phyloP scores from a whole-genome alignment of 257 asterid species.

The Solanum okadae region DNA sequence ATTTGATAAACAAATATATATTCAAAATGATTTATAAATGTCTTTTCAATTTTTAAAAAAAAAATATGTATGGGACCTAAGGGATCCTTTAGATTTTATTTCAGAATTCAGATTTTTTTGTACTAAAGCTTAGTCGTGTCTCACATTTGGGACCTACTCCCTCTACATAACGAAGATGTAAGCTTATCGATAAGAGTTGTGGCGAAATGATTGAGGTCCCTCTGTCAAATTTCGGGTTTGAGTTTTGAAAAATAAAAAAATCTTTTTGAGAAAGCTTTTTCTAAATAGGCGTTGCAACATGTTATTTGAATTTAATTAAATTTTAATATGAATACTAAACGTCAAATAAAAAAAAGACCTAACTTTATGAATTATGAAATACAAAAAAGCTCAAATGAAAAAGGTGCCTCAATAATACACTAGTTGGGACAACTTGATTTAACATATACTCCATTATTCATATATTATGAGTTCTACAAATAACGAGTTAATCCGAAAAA shows the following conservation, averaged over 20 bases:
- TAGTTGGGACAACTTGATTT: background rate
- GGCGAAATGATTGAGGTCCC: fast-evolving
- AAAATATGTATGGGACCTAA: background rate
- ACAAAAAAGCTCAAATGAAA: background rate
- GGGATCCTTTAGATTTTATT: background rate
- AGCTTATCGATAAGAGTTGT: background rate
- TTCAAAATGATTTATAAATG: background rate
- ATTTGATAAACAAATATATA: background rate
- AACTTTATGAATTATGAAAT: background rate
- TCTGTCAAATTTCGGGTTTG: fast-evolving
- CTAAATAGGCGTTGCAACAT: fast-evolving
- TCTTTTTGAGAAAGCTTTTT: background rate
- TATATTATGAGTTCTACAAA: background rate
- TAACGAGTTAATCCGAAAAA: background rate
- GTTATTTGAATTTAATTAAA: fast-evolving
- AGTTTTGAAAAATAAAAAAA: background rate
- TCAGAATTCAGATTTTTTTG: background rate
- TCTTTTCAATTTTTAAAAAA: background rate
- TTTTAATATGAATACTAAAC: background rate
- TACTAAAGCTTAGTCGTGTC: background rate
- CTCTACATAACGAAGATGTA: background rate
- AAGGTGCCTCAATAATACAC: background rate
- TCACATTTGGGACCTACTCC: background rate
- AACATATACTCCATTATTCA: background rate
- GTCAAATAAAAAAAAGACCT: background rate